These are phyloP conservation scores for Entamoeba nuttalli DNA, from an alignment of 208 protist genomes.

Conservation along the genomic window DNA sequence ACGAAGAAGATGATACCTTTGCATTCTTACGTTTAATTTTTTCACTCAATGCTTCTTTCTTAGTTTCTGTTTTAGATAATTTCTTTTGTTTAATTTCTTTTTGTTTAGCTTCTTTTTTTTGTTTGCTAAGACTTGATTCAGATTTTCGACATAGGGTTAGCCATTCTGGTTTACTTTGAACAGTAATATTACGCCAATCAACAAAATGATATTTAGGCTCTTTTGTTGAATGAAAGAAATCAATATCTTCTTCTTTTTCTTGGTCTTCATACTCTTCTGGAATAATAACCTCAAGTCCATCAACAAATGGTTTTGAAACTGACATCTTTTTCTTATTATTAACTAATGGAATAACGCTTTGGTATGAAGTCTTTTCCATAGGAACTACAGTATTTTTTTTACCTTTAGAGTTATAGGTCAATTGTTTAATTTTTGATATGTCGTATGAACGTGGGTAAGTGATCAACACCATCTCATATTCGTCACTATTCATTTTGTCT, in stretches of 20 bases:
- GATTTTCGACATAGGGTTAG: too few relatives aligned
- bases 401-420: not conserved
- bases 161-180: not conserved
- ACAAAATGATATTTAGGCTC: not conserved
- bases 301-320: not conserved
- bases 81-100: too few relatives aligned
- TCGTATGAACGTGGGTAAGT: not conserved
- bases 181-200: not conserved
- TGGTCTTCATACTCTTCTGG: not conserved
- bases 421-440: not conserved
- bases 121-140: too few relatives aligned
- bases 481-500: not conserved
- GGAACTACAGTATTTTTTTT: not conserved
- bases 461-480: not conserved
- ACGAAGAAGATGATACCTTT: too few relatives aligned
- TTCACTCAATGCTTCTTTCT: too few relatives aligned
- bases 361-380: not conserved
- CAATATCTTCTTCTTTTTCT: not conserved
- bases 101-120: too few relatives aligned
- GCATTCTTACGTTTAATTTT: too few relatives aligned
- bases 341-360: not conserved
- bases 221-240: not conserved
- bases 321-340: not conserved
- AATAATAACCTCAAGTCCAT: not conserved
- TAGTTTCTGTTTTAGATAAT: too few relatives aligned